These are phyloP conservation scores for Wilhelminamyces savonicus DNA, from an alignment of 805 yeast genomes.

Conservation along the genomic window DNA sequence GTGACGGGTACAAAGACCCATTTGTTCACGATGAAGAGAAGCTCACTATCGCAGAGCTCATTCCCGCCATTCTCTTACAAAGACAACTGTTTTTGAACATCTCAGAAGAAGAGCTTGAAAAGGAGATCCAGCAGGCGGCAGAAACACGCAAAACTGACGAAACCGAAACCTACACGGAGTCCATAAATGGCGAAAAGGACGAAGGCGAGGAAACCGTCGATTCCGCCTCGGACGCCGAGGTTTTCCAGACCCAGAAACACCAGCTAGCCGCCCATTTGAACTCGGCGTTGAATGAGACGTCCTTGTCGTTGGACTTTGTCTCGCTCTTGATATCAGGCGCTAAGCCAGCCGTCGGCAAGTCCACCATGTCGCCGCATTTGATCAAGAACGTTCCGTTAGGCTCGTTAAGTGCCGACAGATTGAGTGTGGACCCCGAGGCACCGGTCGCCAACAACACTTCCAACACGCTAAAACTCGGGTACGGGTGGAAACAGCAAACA, in stretches of 20 bases:
- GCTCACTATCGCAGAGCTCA: constrained; percentile 46
- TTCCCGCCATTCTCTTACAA: constrained; percentile 54
- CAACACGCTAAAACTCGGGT: constrained; percentile 38
- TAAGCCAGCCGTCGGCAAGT: constrained; percentile 78
- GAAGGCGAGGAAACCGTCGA: constrained; percentile 2
- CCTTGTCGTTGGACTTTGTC: constrained; percentile 80
- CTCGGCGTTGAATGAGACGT: constrained; percentile 80
- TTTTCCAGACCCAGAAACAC: constrained; percentile 44
- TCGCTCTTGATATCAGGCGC: constrained; percentile 74
- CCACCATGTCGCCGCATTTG: constrained; percentile 83
- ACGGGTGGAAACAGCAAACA: constrained; percentile 84
- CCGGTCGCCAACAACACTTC: constrained; percentile 11
- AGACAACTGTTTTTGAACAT: constrained; percentile 53
- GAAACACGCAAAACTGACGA: constrained; percentile 1
- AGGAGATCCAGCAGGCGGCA: constrained; percentile 37
- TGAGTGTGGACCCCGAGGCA: constrained; percentile 13
- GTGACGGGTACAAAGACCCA: constrained; percentile 28
- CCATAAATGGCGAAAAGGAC: constrained; percentile 1
- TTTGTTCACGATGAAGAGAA: constrained; percentile 37
- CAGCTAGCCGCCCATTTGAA: constrained; percentile 49
- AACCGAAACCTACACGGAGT: background rate
- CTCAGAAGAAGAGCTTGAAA: constrained; percentile 46
- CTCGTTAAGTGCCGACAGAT: constrained; percentile 51
- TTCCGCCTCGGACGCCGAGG: constrained; percentile 3
- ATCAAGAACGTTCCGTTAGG: constrained; percentile 71